Conservation (phyloP, 495 filamentous ascomycete genomes). For the Tuber magnatum region DNA sequence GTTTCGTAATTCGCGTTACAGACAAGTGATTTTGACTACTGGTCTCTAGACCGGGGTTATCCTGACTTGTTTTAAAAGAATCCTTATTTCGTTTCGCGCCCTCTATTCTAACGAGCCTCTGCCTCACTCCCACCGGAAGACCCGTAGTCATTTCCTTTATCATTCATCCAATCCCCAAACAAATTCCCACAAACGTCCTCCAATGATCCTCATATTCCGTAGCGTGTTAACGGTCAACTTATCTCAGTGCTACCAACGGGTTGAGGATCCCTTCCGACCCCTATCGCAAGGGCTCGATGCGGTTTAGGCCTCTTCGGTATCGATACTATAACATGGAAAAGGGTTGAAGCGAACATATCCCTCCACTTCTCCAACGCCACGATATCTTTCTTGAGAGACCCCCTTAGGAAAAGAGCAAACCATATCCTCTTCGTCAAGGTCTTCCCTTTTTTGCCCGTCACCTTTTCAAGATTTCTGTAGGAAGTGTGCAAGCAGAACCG, state of each 20-base stretch:
- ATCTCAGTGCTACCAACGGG: slow-evolving; percentile 7
- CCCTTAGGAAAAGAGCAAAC: slow-evolving; percentile 28
- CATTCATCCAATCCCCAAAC: too few relatives aligned
- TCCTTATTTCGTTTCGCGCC: too few relatives aligned
- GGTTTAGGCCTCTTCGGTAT: slow-evolving; percentile 37
- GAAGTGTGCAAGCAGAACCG: slow-evolving; percentile 40
- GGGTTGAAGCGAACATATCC: slow-evolving; percentile 41
- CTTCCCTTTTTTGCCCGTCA: slow-evolving; percentile 22
- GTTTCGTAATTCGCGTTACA: too few relatives aligned
- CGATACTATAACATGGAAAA: slow-evolving; percentile 43
- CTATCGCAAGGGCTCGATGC: slow-evolving; percentile 35
- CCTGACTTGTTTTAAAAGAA: too few relatives aligned
- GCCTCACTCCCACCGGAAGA: too few relatives aligned
- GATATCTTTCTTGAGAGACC: slow-evolving; percentile 40
- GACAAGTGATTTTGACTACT: too few relatives aligned
- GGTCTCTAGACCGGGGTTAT: too few relatives aligned
- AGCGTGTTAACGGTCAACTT: too few relatives aligned
- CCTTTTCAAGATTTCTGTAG: slow-evolving; percentile 28
- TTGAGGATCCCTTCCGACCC: slow-evolving; percentile 4
- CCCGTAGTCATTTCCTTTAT: too few relatives aligned
- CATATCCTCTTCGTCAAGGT: slow-evolving; percentile 6
- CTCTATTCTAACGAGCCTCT: too few relatives aligned
- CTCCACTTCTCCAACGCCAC: slow-evolving; percentile 45
- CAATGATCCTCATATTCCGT: too few relatives aligned
- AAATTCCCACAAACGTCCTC: too few relatives aligned